Evolutionary conservation across 495 filamentous ascomycete species (phyloP), one percentile per base, ranked within the genome.

Genomic region (Penicillium riverlandense): DNA sequence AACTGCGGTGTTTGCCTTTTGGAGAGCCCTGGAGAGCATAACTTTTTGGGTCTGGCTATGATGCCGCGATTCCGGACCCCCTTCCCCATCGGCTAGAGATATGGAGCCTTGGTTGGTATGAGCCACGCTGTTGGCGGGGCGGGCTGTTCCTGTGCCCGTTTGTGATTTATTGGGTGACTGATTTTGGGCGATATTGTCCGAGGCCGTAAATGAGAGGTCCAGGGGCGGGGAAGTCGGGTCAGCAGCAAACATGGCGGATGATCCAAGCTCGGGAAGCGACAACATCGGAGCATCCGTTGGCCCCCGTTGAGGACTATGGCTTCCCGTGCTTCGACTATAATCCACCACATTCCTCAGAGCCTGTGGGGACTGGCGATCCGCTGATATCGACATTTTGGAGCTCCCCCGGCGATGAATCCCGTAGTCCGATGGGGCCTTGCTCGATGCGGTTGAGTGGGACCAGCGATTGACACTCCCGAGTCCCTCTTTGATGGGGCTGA

Each of bases 1-100:
- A 11, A 98, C 92, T 7, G 92, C 92, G 15, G 87, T 92, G 53
- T 96, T 95, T 32, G 92, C 92, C 64, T 96, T 96, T 53, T 94
- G 83, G 35, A 98, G 68, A 7, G 92, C 92, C 57, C 85, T 89
- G 4, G 90, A 92, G 12, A 98, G 72, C 86, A 96, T 96, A 15
- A 81, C 81, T 65, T 94, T 96, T 55, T 95, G 86, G 1, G 86
- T 88, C 42, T 63, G 74, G 44, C 54, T 63, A 57, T 61, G 66
- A 49, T 61, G 66, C 47, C 61, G 62, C 36, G 52, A 60, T 7
- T 58, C 64, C 14, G 53, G 54, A 22, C 67, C 58, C 1, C 47
- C 48, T 33, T 65, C 56, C 29, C 44, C 51, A 36, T 62, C 50
- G 43, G 44, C 42, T 13, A 61, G 54, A 8, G 58, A 58, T 10